Evolutionary conservation across 129 eudicot genomes (phyloP).

Genomic region (Arctium lappa): DNA sequence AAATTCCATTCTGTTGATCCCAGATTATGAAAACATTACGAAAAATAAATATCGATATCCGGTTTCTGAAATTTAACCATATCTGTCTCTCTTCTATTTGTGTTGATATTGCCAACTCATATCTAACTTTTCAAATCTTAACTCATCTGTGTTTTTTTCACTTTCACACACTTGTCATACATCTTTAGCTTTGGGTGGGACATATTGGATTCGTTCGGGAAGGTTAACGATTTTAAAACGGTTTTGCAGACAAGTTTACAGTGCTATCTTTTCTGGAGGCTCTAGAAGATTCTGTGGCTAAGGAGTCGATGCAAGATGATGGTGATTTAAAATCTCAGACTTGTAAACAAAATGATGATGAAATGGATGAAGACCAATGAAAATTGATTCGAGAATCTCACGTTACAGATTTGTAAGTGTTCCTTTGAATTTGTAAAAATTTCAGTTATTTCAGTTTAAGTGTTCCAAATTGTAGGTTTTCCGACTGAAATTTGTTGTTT

Average conservation of each 20-base stretch:
- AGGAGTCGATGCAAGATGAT: conserved; percentile 35
- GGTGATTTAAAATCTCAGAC: conserved; percentile 43
- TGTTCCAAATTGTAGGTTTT: no score
- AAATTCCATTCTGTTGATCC: not conserved
- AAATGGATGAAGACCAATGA: conserved; percentile 79
- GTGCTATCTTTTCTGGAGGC: conserved; percentile 97
- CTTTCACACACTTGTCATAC: no score
- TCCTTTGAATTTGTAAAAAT: conserved; percentile 18
- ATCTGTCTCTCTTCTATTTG: no score
- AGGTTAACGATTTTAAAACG: no score
- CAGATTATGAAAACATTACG: not conserved
- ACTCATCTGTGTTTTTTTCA: no score
- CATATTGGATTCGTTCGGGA: no score
- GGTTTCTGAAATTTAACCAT: no score
- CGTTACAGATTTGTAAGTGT: conserved; percentile 22
- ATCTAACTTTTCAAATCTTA: no score
- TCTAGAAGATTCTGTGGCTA: conserved; percentile 84
- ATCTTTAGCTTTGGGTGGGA: no score
- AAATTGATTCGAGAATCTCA: not conserved
- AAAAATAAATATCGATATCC: not conserved
- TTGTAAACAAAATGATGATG: conserved; percentile 42
- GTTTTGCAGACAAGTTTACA: conserved; percentile 72
- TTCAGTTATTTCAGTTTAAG: not conserved
- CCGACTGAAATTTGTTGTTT: no score
- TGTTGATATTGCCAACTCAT: no score